phyloP scores from a whole-genome alignment of 192 early-diverging fungal genomes.

The Linnemannia exigua region DNA sequence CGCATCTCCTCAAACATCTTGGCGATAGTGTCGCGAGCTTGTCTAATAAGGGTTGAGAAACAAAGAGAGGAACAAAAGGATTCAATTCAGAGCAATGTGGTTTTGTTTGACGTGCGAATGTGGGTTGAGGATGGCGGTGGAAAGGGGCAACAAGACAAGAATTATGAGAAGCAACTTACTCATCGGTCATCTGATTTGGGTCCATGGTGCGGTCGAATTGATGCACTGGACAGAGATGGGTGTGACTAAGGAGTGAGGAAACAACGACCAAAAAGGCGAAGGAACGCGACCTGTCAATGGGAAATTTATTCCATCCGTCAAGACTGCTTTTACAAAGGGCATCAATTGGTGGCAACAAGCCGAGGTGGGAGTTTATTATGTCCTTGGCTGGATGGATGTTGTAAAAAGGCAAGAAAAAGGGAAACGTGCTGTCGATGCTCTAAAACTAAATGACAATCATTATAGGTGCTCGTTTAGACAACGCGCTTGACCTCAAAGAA shows the following conservation, averaged over 20 bases:
- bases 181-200: constrained; percentile 16
- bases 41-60: constrained; percentile 4
- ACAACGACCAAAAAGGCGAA: background rate
- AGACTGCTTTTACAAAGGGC: background rate
- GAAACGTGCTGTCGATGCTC: background rate
- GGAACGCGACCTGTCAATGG: background rate
- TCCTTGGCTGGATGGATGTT: background rate
- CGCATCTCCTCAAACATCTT: constrained; percentile 44
- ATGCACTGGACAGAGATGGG: background rate
- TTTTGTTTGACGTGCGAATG: background rate
- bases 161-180: constrained; percentile 8
- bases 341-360: constrained; percentile 1
- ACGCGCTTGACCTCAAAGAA: constrained; percentile 80
- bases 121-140: background rate
- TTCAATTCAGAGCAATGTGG: background rate
- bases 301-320: background rate
- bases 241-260: background rate
- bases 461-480: constrained; percentile 55
- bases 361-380: constrained; percentile 4
- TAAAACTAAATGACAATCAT: background rate
- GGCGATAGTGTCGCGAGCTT: constrained; percentile 36
- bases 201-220: constrained; percentile 29
- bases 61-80: background rate
- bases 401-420: background rate
- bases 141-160: background rate